These are phyloP conservation scores for Starmerella stellata DNA, from an alignment of 805 yeast species.

Conservation along the genomic window DNA sequence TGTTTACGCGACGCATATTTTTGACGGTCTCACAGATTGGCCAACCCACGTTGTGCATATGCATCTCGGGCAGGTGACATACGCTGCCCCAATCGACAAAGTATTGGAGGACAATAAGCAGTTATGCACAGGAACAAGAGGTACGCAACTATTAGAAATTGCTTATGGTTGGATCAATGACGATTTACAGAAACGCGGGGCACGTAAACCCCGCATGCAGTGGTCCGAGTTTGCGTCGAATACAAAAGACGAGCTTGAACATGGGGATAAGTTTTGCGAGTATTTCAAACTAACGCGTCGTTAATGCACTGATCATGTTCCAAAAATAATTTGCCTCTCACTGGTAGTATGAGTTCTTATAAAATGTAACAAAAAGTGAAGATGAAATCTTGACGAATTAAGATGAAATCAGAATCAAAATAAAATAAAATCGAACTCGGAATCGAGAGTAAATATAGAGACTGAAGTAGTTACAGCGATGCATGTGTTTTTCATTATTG, in stretches of 20 bases:
- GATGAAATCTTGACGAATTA: too few relatives aligned
- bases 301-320: background rate
- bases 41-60: slow-evolving; percentile 71
- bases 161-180: slow-evolving; percentile 24
- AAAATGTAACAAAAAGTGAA: too few relatives aligned
- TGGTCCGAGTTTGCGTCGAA: slow-evolving; percentile 37
- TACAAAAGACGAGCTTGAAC: slow-evolving; percentile 16
- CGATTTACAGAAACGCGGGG: slow-evolving; percentile 35
- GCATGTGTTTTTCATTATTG: too few relatives aligned
- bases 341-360: too few relatives aligned
- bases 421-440: too few relatives aligned
- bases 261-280: slow-evolving; percentile 16
- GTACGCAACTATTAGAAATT: slow-evolving; percentile 22
- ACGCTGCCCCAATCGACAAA: slow-evolving; percentile 11
- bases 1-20: slow-evolving; percentile 86
- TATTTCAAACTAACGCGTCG: slow-evolving; percentile 21
- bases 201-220: slow-evolving; percentile 19
- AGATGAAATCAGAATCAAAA: too few relatives aligned
- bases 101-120: slow-evolving; percentile 15
- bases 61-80: slow-evolving; percentile 40
- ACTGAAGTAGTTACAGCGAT: too few relatives aligned
- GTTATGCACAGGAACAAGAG: slow-evolving; percentile 10
- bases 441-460: too few relatives aligned
- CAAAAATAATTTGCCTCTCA: background rate
- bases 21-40: slow-evolving; percentile 87